A percentile compares a stretch with the other conserved stretches of the same genome.
Evolutionary conservation across 345 rosid species (phyloP).

Genomic region (Noccaea bulbosa): DNA sequence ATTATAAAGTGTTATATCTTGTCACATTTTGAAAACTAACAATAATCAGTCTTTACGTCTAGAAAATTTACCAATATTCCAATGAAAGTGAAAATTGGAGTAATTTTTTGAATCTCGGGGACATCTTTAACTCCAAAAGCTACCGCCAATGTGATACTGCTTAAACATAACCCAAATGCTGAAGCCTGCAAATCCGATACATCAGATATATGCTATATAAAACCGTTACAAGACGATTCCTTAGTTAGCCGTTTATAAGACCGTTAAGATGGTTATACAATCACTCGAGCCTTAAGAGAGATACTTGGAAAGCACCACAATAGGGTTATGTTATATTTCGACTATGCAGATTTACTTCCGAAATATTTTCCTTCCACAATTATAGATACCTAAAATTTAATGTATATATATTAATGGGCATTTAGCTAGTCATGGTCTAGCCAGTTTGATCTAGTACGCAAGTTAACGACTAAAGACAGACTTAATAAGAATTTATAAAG

Average conservation of each 20-base stretch:
- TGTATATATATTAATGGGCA: too few relatives aligned
- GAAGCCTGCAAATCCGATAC: conserved; percentile 31
- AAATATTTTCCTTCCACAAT: neutral
- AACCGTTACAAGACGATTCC: neutral
- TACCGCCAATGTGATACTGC: conserved; percentile 30
- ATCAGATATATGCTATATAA: neutral
- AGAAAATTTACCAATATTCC: conserved; percentile 41
- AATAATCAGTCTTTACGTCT: neutral
- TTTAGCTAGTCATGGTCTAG: too few relatives aligned
- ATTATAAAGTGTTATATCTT: neutral
- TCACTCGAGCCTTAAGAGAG: neutral
- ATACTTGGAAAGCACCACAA: neutral
- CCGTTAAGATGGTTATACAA: neutral
- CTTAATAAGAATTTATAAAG: neutral
- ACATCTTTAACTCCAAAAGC: conserved; percentile 40
- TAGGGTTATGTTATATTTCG: neutral
- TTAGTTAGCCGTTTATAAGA: neutral
- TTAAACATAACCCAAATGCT: conserved; percentile 38
- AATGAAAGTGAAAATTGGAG: conserved; percentile 40
- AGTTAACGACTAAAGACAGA: too few relatives aligned
- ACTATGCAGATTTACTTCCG: neutral
- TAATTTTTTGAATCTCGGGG: neutral
- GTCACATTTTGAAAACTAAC: neutral
- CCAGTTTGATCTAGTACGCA: too few relatives aligned
- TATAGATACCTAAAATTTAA: neutral